Base-by-base conservation (phyloP, 2,329 filamentous ascomycete species). In the Colletotrichum echinochloae region DNA sequence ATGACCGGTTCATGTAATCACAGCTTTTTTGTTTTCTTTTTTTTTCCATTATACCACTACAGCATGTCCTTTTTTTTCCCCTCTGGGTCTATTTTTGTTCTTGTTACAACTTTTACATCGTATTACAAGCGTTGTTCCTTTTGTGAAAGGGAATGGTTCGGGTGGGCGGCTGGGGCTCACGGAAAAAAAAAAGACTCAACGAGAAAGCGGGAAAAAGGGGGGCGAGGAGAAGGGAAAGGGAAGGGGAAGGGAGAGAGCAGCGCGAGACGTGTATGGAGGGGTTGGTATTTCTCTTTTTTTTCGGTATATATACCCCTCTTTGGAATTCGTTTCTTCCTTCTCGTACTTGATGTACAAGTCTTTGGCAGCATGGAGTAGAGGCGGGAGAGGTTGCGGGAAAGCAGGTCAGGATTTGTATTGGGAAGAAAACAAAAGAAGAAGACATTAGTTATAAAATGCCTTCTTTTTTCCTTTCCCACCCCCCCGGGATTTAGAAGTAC, bases 291-390 rank as follows among this genome's bases (percentile, higher is more conserved):
- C 11, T 20, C 1, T 3, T 0, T n/a, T 64, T 37, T 9, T 57
- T 66, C 41, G 67, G 67, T 67, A 70, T 62, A 67, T 67, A 70
- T 67, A 67, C 67, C 64, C 64, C 67, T 62, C 12, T 59, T 62
- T 60, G 28, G 18, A 62, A 7, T 57, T 57, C 6, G n/a, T 23
- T 12, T 44, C 4, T 39, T 12, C 12, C 9, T 30, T 52, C 35
- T n/a, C n/a, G n/a, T 9, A 20, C 16, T 37, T 28, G 4, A 41
- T 41, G 49, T 37, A 33, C 9, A 46, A 46, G 44, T n/a, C 44
- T 46, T 26, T 59, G 33, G 12, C 26, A 54, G 66, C 60, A 39
- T 46, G 54, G 66, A 64, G 60, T 65, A 65, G 48, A 6, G 20
- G 59, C n/a, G n/a, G n/a, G n/a, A 11, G 6, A 2, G 41, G 8